Evolutionary conservation across 1,139 yeast genomes (phyloP).

Genomic region (Hansenula lynferdii): DNA sequence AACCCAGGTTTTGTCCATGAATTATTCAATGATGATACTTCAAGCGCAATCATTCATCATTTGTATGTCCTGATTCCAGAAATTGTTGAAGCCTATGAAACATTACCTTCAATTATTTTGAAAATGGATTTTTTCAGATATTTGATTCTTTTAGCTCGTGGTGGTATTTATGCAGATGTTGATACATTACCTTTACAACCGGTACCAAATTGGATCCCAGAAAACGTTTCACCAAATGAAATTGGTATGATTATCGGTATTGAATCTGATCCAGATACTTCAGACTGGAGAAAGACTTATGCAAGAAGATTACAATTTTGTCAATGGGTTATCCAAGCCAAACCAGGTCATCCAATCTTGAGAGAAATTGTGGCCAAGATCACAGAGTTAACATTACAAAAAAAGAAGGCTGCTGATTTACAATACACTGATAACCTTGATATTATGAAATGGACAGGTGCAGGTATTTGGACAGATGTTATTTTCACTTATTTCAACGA

Average conservation of each 20-base stretch:
- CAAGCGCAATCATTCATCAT: conserved; percentile 48
- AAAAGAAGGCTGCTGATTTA: conserved; percentile 30
- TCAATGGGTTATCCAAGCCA: conserved; percentile 73
- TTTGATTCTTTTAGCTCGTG: conserved; percentile 63
- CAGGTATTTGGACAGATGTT: conserved; percentile 73
- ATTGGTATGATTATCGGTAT: conserved; percentile 68
- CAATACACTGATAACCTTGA: conserved; percentile 45
- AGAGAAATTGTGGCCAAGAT: conserved; percentile 64
- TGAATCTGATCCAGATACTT: conserved; percentile 65
- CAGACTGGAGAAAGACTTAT: conserved; percentile 68
- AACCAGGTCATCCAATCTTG: conserved; percentile 69
- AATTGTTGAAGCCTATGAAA: conserved; percentile 54
- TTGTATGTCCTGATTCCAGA: conserved; percentile 56
- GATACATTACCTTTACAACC: conserved; percentile 57
- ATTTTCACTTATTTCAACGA: conserved; percentile 63
- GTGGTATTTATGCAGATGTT: conserved; percentile 74
- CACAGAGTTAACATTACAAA: conserved; percentile 53
- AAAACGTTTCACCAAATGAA: conserved; percentile 40
- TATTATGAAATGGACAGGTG: conserved; percentile 76
- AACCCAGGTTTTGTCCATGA: conserved; percentile 59
- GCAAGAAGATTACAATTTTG: conserved; percentile 71
- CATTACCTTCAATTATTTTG: conserved; percentile 60
- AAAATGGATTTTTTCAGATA: conserved; percentile 76
- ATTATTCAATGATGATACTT: conserved; percentile 55
- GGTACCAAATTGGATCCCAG: conserved; percentile 45